Evolutionary conservation across 2,329 filamentous ascomycete genomes (phyloP), one percentile per base, ranked within the genome.

Genomic region (Teratosphaeria destructans): DNA sequence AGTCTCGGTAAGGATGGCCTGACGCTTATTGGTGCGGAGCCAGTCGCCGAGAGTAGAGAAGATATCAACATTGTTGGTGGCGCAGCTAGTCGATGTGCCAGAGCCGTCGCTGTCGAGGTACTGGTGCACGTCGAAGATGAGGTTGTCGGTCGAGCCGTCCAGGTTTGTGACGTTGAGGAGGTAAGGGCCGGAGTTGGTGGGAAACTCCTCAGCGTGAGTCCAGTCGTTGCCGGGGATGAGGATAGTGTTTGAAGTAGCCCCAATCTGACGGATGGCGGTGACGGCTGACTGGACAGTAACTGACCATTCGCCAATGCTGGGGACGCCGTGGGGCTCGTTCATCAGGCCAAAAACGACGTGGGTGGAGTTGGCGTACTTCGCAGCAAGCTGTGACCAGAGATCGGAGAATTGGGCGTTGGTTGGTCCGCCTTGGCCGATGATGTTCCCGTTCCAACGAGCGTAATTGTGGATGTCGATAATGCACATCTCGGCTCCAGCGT

Each of bases 401-500:
- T 73, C 74, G 3, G 78, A 80, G 64, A 87, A 84, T 14, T 83
- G 73, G 11, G 78, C 80, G 67, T 87, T 79, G 0, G 78, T 79
- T 0, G 84, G 84, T 0, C 84, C 85, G 26, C 84, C 85, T 67
- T 88, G 85, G 1, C 85, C 85, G 59, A 88, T 80, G 63, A 88
- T 83, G 2, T 72, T 71, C 14, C 81, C 81, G 64, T 88, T 80
- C 77, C 81, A 87, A 55, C 85, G 68, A 1, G 67, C 70, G 56
- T 71, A 71, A 61, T 71, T 70, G 67, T 71, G 69, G 59, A 71
- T 61, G 56, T 70, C 68, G 57, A 71, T 56, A 60, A 72, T 71
- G 55, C 70, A 72, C 19, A 62, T 67, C 59, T 12, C 64, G 5
- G 70, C 69, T 4, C 64, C 66, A 0, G 81, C 81, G 34, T 57